Evolutionary conservation across 805 yeast genomes (phyloP).

Genomic region (Metschnikowia lochheadii): DNA sequence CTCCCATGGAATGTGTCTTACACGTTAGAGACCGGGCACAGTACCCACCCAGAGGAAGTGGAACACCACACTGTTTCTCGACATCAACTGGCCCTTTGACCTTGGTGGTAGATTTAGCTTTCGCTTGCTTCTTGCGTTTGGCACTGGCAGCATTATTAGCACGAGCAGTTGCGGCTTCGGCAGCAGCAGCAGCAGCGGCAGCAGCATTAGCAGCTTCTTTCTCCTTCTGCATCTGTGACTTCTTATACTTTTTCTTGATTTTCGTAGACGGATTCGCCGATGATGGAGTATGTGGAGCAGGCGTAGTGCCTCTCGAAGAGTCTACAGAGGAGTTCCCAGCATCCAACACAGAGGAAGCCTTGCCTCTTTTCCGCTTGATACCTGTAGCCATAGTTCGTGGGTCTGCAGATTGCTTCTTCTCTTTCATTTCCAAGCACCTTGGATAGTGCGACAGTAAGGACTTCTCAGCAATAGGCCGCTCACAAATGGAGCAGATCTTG

Average conservation of each 20-base stretch:
- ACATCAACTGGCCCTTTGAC: constrained; percentile 84
- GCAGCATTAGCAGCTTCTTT: constrained; percentile 46
- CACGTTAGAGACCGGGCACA: constrained; percentile 96
- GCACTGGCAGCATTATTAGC: constrained; percentile 10
- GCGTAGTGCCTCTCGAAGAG: constrained; percentile 37
- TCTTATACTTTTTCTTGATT: constrained; percentile 43
- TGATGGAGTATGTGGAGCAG: constrained; percentile 29
- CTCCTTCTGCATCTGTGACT: constrained; percentile 41
- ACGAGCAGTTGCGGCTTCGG: constrained; percentile 19
- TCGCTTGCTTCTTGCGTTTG: constrained; percentile 33
- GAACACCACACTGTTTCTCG: constrained; percentile 94
- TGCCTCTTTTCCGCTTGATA: constrained; percentile 27
- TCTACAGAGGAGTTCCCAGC: constrained; percentile 38
- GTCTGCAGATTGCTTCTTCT: constrained; percentile 22
- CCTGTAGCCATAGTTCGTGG: constrained; percentile 10
- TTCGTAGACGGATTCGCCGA: constrained; percentile 17
- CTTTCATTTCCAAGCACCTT: constrained; percentile 39
- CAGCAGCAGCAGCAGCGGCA: constrained; percentile 42
- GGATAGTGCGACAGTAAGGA: constrained; percentile 29
- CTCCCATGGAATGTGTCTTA: constrained; percentile 98
- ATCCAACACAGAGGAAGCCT: constrained; percentile 26
- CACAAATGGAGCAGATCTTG: constrained; percentile 37
- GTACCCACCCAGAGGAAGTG: constrained; percentile 86
- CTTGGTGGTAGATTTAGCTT: constrained; percentile 45
- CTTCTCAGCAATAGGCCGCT: constrained; percentile 38